Conservation (phyloP, 441 rosid species). For the Bocquillonia castaneifolia region DNA sequence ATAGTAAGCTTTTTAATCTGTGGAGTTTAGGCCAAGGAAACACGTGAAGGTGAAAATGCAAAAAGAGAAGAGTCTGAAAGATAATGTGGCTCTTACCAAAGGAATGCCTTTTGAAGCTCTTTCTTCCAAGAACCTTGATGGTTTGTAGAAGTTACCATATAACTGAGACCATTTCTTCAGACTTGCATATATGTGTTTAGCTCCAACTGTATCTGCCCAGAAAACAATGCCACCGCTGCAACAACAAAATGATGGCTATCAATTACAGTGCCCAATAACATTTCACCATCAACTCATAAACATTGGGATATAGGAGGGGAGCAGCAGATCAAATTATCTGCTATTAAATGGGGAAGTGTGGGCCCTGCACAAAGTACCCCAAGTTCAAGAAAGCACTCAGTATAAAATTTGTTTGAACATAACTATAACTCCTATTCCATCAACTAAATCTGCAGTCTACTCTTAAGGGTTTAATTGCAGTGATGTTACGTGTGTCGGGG, state of each 20-base stretch:
- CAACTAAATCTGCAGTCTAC: no score
- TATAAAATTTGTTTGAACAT: background rate
- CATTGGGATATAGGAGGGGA: background rate
- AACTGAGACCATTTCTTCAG: conserved; percentile 66
- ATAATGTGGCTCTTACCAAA: conserved; percentile 50
- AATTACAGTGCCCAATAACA: background rate
- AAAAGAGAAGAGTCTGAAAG: background rate
- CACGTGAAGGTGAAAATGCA: background rate
- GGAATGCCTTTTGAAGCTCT: conserved; percentile 62
- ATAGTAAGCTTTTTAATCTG: no score
- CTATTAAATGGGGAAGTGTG: background rate
- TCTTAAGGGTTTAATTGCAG: no score
- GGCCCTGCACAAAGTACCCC: background rate
- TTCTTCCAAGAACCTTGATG: conserved; percentile 81
- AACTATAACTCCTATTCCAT: background rate
- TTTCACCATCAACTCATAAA: background rate
- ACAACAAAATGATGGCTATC: conserved; percentile 3
- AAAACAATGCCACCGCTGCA: conserved; percentile 80
- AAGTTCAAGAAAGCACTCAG: background rate
- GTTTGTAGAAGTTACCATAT: conserved; percentile 66
- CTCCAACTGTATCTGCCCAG: conserved; percentile 73
- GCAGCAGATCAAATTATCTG: background rate
- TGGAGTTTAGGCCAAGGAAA: background rate
- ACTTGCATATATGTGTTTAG: conserved; percentile 50
- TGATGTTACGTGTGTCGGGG: no score